phyloP scores from a whole-genome alignment of 1,284 basidiomycete genomes.

The Ganoderma multipileum region DNA sequence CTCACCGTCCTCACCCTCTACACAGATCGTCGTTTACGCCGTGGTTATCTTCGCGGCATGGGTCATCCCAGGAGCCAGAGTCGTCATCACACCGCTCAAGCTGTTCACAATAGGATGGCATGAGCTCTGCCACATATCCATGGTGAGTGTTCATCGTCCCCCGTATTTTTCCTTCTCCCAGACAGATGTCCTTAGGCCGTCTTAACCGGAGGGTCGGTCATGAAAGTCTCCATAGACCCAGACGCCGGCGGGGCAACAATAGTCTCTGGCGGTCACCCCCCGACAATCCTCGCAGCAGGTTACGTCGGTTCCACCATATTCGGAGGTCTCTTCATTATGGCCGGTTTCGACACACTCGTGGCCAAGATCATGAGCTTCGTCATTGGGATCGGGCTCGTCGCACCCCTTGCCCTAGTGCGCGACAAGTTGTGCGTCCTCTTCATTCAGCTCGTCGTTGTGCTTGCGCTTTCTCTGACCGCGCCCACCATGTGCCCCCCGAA shows the following conservation, averaged over 20 bases:
- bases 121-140: constrained; percentile 81
- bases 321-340: constrained; percentile 80
- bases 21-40: constrained; percentile 77
- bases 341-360: constrained; percentile 80
- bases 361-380: constrained; percentile 86
- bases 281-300: constrained; percentile 74
- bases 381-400: constrained; percentile 74
- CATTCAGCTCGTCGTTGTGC: neutral
- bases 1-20: constrained; percentile 10
- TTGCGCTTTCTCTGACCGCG: constrained; percentile 1
- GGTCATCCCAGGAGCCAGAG: constrained; percentile 79
- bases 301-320: constrained; percentile 82
- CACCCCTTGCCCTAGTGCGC: constrained; percentile 78
- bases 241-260: constrained; percentile 80
- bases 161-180: constrained; percentile 7
- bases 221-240: constrained; percentile 82
- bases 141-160: constrained; percentile 51
- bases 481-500: neutral
- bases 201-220: constrained; percentile 75
- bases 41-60: constrained; percentile 84
- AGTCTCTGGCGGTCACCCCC: constrained; percentile 75
- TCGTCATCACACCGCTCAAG: constrained; percentile 81
- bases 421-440: constrained; percentile 73
- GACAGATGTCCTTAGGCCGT: constrained; percentile 58
- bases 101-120: constrained; percentile 86